Evolutionary conservation across 805 yeast genomes (phyloP).

Genomic region (Starmerella bombicola): DNA sequence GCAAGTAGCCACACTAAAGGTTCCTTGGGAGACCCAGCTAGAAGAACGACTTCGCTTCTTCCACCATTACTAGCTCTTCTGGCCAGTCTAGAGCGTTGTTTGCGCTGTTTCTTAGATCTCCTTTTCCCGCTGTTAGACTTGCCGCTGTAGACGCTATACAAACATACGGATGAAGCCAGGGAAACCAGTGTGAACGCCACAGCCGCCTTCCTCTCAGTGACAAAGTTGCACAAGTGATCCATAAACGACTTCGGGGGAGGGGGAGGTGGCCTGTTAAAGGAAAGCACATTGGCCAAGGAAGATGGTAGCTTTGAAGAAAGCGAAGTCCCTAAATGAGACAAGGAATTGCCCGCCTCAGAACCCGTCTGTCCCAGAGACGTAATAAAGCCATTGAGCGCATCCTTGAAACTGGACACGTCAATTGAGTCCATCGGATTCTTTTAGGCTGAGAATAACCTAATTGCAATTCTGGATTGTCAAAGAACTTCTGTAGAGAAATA

Average conservation of each 20-base stretch:
- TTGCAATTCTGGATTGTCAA: too few relatives aligned
- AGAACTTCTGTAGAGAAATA: too few relatives aligned
- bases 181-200: background rate
- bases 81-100: slow-evolving; percentile 38
- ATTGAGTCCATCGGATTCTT: slow-evolving; percentile 14
- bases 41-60: slow-evolving; percentile 58
- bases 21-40: slow-evolving; percentile 67
- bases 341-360: slow-evolving; percentile 4
- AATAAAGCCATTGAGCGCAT: slow-evolving; percentile 18
- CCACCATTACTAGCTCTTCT: slow-evolving; percentile 55
- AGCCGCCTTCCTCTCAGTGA: slow-evolving; percentile 20
- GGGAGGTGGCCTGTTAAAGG: slow-evolving; percentile 17
- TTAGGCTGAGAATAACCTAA: too few relatives aligned
- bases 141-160: background rate
- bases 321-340: background rate
- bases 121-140: background rate
- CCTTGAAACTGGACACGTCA: slow-evolving; percentile 8
- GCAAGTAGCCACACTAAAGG: slow-evolving; percentile 59
- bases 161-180: background rate
- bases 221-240: slow-evolving; percentile 21
- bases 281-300: background rate
- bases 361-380: slow-evolving; percentile 11
- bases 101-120: background rate
- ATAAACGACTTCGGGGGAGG: slow-evolving; percentile 22
- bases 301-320: slow-evolving; percentile 1